These are phyloP conservation scores for Lachancea quebecensis DNA, from an alignment of 805 yeast genomes.

Conservation along the genomic window DNA sequence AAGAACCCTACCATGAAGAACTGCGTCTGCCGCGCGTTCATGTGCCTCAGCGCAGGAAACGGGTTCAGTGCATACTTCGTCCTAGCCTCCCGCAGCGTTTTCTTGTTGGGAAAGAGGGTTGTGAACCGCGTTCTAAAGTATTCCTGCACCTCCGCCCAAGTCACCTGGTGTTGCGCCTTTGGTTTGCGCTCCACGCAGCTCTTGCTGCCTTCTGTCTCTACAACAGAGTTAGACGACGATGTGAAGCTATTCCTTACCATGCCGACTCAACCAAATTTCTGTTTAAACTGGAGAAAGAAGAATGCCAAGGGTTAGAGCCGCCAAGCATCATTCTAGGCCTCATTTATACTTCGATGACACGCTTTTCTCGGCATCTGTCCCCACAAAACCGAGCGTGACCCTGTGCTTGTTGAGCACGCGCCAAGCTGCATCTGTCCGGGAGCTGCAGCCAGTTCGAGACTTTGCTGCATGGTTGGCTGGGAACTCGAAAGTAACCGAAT, in stretches of 20 bases:
- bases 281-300: too few relatives aligned
- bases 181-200: not conserved
- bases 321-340: too few relatives aligned
- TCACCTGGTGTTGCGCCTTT: constrained; percentile 9
- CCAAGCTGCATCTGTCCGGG: too few relatives aligned
- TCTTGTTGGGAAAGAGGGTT: constrained; percentile 43
- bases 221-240: constrained; percentile 1
- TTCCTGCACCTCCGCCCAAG: constrained; percentile 6
- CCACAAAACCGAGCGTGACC: too few relatives aligned
- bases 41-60: constrained; percentile 44
- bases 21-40: constrained; percentile 41
- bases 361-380: too few relatives aligned
- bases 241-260: not conserved
- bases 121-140: constrained; percentile 44
- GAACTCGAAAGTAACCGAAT: too few relatives aligned
- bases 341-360: too few relatives aligned
- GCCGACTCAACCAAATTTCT: too few relatives aligned
- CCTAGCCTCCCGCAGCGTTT: constrained; percentile 31
- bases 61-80: constrained; percentile 48
- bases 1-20: constrained; percentile 51
- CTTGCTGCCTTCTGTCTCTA: constrained; percentile 1
- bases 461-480: too few relatives aligned
- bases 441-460: too few relatives aligned
- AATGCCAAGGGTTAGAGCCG: too few relatives aligned
- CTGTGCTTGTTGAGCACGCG: too few relatives aligned